A percentile compares a stretch with the other conserved stretches of the same genome.
Conservation (phyloP, 2,329 filamentous ascomycete species). For the Aureobasidium leucospermi region DNA sequence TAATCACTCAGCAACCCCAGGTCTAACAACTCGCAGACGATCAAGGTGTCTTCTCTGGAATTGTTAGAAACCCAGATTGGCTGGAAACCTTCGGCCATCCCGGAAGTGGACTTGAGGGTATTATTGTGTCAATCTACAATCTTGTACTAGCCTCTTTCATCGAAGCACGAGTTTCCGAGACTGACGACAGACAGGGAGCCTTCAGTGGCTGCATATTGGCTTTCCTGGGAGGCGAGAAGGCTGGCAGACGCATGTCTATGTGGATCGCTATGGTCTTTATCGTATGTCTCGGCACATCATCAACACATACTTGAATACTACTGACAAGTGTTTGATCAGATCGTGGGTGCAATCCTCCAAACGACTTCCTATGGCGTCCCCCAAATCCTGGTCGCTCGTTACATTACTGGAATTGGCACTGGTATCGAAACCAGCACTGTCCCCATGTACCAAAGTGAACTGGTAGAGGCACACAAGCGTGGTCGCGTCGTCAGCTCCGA, state of each 20-base stretch:
- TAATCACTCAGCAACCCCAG: not conserved
- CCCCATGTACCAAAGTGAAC: slow-evolving; percentile 34
- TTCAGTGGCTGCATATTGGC: slow-evolving; percentile 33
- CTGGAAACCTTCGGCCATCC: slow-evolving; percentile 34
- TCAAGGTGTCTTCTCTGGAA: slow-evolving; percentile 33
- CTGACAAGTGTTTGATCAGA: slow-evolving; percentile 17
- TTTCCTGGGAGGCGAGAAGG: slow-evolving; percentile 31
- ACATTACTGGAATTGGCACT: slow-evolving; percentile 42
- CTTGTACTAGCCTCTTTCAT: slow-evolving; percentile 22
- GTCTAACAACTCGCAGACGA: slow-evolving; percentile 15
- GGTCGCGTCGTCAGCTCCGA: slow-evolving; percentile 29
- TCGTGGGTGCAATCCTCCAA: slow-evolving; percentile 40
- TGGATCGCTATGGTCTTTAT: slow-evolving; percentile 39
- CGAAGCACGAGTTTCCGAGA: not conserved
- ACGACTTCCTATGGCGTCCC: slow-evolving; percentile 36
- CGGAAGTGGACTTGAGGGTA: slow-evolving; percentile 32
- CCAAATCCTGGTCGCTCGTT: slow-evolving; percentile 40
- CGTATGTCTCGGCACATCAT: slow-evolving; percentile 17
- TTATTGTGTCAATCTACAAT: slow-evolving; percentile 38
- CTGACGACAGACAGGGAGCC: slow-evolving; percentile 15
- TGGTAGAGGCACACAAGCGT: slow-evolving; percentile 27
- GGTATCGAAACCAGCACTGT: slow-evolving; percentile 39
- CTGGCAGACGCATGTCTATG: slow-evolving; percentile 31
- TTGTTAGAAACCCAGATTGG: slow-evolving; percentile 35
- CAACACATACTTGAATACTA: not conserved